Conservation (phyloP, 169 alveolate species). For the Eimeria falciformis region DNA sequence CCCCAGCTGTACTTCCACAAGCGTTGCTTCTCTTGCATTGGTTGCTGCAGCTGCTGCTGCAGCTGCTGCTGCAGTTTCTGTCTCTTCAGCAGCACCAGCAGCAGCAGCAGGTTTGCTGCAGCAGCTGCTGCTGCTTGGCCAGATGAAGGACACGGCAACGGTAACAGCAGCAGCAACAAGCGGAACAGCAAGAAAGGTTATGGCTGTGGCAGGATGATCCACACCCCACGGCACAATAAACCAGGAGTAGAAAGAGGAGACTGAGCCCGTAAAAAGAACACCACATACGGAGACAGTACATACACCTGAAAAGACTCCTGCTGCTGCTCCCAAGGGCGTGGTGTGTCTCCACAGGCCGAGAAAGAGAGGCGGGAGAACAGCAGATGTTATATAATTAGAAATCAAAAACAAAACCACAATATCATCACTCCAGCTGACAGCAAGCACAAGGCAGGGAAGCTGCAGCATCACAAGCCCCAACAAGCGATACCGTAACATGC, state of each 20-base stretch:
- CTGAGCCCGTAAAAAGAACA: not conserved
- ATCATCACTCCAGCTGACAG: not conserved
- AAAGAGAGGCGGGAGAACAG: not conserved
- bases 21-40: not conserved
- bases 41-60: not conserved
- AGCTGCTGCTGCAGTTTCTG: not conserved
- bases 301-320: not conserved
- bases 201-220: not conserved
- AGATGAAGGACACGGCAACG: not conserved
- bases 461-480: not conserved
- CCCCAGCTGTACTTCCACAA: not conserved
- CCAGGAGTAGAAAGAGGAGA: not conserved
- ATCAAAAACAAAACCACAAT: not conserved
- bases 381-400: not conserved
- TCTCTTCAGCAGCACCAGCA: not conserved
- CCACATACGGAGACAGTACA: not conserved
- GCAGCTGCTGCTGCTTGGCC: not conserved
- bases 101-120: not conserved
- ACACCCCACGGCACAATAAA: constrained; percentile 14
- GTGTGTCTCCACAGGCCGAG: constrained; percentile 1
- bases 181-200: not conserved
- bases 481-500: not conserved
- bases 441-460: not conserved
- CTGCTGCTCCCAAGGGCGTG: not conserved
- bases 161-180: not conserved